Percentiles rank a stretch among this genome's conserved stretches.
Conservation (phyloP, 1,139 yeast genomes). For the Protomyces pachydermus region DNA sequence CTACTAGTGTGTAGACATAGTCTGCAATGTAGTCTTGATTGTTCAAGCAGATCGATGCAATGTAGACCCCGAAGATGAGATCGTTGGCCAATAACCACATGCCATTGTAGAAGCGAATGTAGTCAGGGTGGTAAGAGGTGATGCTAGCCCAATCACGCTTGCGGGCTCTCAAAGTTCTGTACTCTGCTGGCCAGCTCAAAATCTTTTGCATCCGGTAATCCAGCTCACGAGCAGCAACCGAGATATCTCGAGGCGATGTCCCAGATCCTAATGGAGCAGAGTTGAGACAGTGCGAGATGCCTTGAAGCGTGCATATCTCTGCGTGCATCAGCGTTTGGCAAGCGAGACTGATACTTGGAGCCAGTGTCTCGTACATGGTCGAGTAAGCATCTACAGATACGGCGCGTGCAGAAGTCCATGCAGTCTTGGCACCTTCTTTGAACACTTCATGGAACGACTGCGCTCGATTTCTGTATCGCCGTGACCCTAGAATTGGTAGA, state of each 20-base stretch:
- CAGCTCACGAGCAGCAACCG: slow-evolving; percentile 65
- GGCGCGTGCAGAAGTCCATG: not conserved
- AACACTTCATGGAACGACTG: slow-evolving; percentile 11
- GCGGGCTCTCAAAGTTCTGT: slow-evolving; percentile 49
- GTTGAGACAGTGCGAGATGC: slow-evolving; percentile 43
- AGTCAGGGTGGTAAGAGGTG: slow-evolving; percentile 51
- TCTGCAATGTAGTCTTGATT: slow-evolving; percentile 38
- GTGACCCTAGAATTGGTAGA: slow-evolving; percentile 15
- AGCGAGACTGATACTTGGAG: not conserved
- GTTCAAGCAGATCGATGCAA: slow-evolving; percentile 50
- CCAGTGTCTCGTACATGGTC: not conserved
- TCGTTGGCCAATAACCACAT: slow-evolving; percentile 86
- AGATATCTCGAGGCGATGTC: slow-evolving; percentile 45
- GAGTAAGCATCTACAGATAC: not conserved
- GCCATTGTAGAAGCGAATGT: slow-evolving; percentile 81
- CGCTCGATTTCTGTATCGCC: not conserved
- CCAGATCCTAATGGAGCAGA: slow-evolving; percentile 36
- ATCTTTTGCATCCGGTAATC: slow-evolving; percentile 74
- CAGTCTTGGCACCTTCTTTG: not conserved
- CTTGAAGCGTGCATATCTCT: slow-evolving; percentile 40
- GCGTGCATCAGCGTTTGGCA: slow-evolving; percentile 32
- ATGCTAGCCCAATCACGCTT: slow-evolving; percentile 40
- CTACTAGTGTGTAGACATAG: slow-evolving; percentile 33
- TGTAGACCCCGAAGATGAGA: slow-evolving; percentile 62
- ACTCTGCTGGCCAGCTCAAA: slow-evolving; percentile 77